Conservation (phyloP, 106 monocot genomes). For the Phalaenopsis equestris region DNA sequence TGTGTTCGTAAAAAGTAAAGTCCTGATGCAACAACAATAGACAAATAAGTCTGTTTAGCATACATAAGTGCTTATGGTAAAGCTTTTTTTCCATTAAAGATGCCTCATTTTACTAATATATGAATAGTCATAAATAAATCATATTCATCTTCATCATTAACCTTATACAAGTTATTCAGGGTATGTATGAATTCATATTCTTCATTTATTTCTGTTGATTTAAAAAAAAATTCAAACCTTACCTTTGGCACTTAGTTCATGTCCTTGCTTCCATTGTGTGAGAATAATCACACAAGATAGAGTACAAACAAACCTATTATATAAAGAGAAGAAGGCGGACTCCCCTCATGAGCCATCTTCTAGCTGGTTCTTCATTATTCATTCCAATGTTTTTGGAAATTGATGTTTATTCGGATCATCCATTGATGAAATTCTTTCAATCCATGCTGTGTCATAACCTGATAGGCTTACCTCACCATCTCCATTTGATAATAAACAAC, state of each 20-base stretch:
- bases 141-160: no score
- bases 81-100: no score
- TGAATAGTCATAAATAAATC: no score
- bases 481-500: neutral
- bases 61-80: no score
- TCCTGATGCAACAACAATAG: no score
- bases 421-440: neutral
- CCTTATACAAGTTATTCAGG: no score
- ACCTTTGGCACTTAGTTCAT: neutral
- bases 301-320: neutral
- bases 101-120: no score
- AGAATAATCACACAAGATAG: conserved; percentile 26
- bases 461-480: neutral
- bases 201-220: no score
- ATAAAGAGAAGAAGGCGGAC: neutral
- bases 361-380: neutral
- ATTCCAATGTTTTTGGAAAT: neutral
- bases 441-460: conserved; percentile 8
- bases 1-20: no score
- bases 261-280: conserved; percentile 1
- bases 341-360: neutral
- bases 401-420: neutral
- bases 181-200: no score
- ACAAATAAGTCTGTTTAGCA: no score
- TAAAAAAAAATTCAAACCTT: no score